These are phyloP conservation scores for Venustampulla echinocandica DNA, from an alignment of 495 filamentous ascomycete species.

Conservation along the genomic window DNA sequence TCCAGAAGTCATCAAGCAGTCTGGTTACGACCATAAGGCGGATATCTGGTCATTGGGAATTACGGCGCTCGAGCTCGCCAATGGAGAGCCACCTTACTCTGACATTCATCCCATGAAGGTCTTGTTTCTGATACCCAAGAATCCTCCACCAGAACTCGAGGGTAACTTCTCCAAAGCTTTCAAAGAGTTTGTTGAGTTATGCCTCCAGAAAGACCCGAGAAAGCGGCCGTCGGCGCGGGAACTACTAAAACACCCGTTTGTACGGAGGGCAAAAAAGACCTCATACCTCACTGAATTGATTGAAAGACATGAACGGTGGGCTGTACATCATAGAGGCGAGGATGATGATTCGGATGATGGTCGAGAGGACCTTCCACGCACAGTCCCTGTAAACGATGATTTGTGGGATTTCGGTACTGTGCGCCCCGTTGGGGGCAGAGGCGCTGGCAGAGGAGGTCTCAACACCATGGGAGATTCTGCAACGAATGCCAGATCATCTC, in stretches of 20 bases:
- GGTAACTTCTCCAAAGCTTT: slow-evolving; percentile 84
- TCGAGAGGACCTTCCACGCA: slow-evolving; percentile 29
- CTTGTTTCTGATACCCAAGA: slow-evolving; percentile 92
- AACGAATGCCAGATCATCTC: slow-evolving; percentile 54
- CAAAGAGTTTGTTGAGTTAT: slow-evolving; percentile 89
- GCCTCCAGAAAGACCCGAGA: slow-evolving; percentile 76
- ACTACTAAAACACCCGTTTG: slow-evolving; percentile 80
- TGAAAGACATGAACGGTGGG: slow-evolving; percentile 81
- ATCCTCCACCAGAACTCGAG: slow-evolving; percentile 71
- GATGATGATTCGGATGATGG: slow-evolving; percentile 49
- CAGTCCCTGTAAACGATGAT: slow-evolving; percentile 55
- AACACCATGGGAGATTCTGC: slow-evolving; percentile 66
- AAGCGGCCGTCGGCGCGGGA: slow-evolving; percentile 84
- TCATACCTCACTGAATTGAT: slow-evolving; percentile 89
- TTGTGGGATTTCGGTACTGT: slow-evolving; percentile 97
- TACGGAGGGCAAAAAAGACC: slow-evolving; percentile 81
- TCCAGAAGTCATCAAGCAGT: slow-evolving; percentile 96
- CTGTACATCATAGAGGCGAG: slow-evolving; percentile 57
- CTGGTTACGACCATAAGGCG: slow-evolving; percentile 96
- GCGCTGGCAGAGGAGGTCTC: slow-evolving; percentile 37
- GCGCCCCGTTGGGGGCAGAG: slow-evolving; percentile 54
- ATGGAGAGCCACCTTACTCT: slow-evolving; percentile 89
- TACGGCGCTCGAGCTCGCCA: slow-evolving; percentile 86
- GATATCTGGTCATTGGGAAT: slow-evolving; percentile 99
- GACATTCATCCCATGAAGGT: slow-evolving; percentile 99